A percentile compares a stretch with the other conserved stretches of the same genome.
Conservation (phyloP, 176 grass and related monocot genomes). For the Rhynchospora breviuscula region DNA sequence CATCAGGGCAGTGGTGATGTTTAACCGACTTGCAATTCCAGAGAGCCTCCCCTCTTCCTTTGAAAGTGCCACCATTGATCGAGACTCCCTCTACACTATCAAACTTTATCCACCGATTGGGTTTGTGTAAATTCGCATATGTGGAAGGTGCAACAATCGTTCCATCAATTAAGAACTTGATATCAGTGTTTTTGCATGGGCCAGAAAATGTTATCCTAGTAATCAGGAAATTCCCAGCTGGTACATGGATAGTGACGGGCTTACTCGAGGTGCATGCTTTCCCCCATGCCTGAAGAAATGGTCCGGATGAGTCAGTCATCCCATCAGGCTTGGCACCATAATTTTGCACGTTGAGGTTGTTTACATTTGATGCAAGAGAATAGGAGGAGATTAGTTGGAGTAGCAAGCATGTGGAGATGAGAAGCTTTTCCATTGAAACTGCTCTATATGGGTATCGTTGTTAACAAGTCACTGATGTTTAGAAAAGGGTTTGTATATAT, state of each 20-base stretch:
- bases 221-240: slow-evolving; percentile 48
- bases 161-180: slow-evolving; percentile 54
- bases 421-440: slow-evolving; percentile 14
- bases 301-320: slow-evolving; percentile 34
- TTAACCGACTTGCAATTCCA: slow-evolving; percentile 50
- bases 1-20: slow-evolving; percentile 31
- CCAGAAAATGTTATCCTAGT: slow-evolving; percentile 44
- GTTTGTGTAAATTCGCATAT: slow-evolving; percentile 7
- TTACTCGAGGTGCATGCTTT: slow-evolving; percentile 52
- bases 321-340: slow-evolving; percentile 67
- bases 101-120: slow-evolving; percentile 55
- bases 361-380: neutral
- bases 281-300: slow-evolving; percentile 68
- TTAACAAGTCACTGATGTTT: slow-evolving; percentile 15
- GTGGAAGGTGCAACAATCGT: slow-evolving; percentile 42
- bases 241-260: slow-evolving; percentile 49
- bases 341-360: slow-evolving; percentile 36
- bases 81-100: slow-evolving; percentile 52
- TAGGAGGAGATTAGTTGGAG: slow-evolving; percentile 5
- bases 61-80: slow-evolving; percentile 60
- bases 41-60: slow-evolving; percentile 58
- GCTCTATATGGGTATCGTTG: neutral
- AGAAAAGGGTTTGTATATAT: slow-evolving; percentile 3
- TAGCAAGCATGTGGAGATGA: slow-evolving; percentile 6
- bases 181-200: slow-evolving; percentile 43